A percentile compares a stretch with the other conserved stretches of the same genome.
Evolutionary conservation across 2,329 filamentous ascomycete species (phyloP).

Genomic region (Gaeumannomyces sp.): DNA sequence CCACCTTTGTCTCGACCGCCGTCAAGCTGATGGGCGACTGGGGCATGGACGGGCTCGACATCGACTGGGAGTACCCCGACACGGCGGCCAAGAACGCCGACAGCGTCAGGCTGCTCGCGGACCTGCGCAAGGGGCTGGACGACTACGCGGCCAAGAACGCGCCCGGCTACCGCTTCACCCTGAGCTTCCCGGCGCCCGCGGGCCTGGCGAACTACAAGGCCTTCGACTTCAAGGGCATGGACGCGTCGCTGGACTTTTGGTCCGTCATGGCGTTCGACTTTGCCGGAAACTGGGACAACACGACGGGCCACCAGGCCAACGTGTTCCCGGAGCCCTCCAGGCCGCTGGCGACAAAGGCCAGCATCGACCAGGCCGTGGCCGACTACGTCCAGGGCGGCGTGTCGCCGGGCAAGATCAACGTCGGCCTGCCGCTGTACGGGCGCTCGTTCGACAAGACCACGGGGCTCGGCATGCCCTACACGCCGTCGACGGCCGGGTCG

Average conservation of each 20-base stretch:
- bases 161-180: constrained; percentile 42
- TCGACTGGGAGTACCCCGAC: constrained; percentile 50
- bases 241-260: constrained; percentile 44
- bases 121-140: constrained; percentile 30
- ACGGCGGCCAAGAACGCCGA: constrained; percentile 30
- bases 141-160: constrained; percentile 37
- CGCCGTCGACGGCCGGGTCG: constrained; percentile 59
- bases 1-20: constrained; percentile 60
- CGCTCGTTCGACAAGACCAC: constrained; percentile 58
- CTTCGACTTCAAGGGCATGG: constrained; percentile 40
- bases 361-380: constrained; percentile 56
- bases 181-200: constrained; percentile 48
- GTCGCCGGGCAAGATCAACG: constrained; percentile 57
- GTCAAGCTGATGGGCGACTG: constrained; percentile 63
- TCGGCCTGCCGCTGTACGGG: constrained; percentile 77
- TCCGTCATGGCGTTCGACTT: constrained; percentile 70
- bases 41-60: constrained; percentile 50
- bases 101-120: constrained; percentile 35
- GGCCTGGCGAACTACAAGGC: constrained; percentile 41
- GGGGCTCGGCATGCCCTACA: constrained; percentile 59
- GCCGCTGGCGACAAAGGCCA: constrained; percentile 60
- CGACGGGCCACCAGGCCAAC: constrained; percentile 66
- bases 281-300: constrained; percentile 59
- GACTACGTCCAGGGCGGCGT: constrained; percentile 61
- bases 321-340: constrained; percentile 50